Evolutionary conservation across 2,329 filamentous ascomycete species (phyloP), one percentile per base, ranked within the genome.

Genomic region (Alternaria alternata): DNA sequence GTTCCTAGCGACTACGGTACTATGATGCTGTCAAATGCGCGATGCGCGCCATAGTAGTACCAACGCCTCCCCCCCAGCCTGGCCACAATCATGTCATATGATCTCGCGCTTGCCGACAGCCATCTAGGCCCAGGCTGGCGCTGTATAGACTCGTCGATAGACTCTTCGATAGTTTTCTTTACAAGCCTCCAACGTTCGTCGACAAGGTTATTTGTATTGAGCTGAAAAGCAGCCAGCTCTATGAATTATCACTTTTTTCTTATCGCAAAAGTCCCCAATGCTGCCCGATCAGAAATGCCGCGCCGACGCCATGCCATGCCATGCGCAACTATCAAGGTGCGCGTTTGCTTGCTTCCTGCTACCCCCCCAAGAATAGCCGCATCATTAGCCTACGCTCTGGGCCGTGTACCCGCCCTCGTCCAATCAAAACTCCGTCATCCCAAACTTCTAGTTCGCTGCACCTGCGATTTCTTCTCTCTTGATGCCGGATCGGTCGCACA

Each of bases 401-500:
- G 52, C 68, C 66, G 63, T 44, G 43, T 59, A 57, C 22, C 59
- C 54, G 54, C 53, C 22, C 11, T 32, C 49, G 22, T 46, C 54
- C 56, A 43, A 51, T 52, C 61, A 51, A 46, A 48, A 51, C 48
- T 39, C 47, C 32, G 26, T 16, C 28, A 26, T 18, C 38, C 24
- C 36, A 32, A 24, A 30, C 26, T 51, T 57, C 36, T 39, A 65
- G 34, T 62, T 47, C 54, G 62, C 60, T 56, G 63, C 61, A 34
- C 62, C 65, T 42, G 73, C 67, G 67, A 85, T 84, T 66, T 86
- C 83, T 51, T 83, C 81, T 54, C 81, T 76, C 34, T 81, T 75
- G 69, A 97, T 96, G 1, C 92, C 92, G 72, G 91, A 94, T 51
- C 91, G 84, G 44, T 96, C 92, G 75, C 94, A 97, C 94, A 97